Conservation (phyloP, 78 protist genomes). For the Monosiga brevicollis region DNA sequence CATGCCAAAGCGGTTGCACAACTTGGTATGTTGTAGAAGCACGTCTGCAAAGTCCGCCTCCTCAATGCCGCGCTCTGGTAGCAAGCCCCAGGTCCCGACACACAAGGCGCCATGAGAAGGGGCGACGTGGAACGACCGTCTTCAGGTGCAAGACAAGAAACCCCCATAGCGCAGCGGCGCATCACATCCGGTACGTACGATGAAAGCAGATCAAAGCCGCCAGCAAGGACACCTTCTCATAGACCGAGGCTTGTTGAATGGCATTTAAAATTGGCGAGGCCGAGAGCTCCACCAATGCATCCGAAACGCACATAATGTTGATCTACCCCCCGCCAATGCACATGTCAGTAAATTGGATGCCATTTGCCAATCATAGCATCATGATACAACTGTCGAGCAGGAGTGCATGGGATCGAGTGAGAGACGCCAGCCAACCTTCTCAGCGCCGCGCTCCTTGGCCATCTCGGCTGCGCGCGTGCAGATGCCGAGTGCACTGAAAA, state of each 20-base stretch:
- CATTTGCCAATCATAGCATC: background rate
- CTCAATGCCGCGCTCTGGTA: background rate
- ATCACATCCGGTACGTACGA: background rate
- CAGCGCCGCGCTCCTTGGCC: background rate
- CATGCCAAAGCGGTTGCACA: background rate
- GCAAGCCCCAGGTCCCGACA: background rate
- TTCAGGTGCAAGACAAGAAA: background rate
- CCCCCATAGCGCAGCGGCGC: background rate
- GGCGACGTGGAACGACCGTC: background rate
- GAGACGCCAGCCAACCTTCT: background rate
- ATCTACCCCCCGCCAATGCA: background rate
- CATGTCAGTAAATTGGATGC: background rate
- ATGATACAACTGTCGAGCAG: too few species aligned
- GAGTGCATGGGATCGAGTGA: too few species aligned
- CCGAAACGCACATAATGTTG: background rate
- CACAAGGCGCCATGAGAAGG: background rate
- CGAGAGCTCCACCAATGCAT: background rate
- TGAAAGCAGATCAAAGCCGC: background rate
- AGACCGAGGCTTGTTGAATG: background rate
- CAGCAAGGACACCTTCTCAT: background rate
- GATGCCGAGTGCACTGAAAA: constrained; percentile 33
- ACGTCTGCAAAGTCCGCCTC: background rate
- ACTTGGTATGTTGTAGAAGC: background rate
- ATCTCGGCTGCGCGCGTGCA: constrained; percentile 24
- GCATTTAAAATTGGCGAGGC: background rate